Conservation (phyloP, 2,329 filamentous ascomycete species). For the Lecanicillium sp. region DNA sequence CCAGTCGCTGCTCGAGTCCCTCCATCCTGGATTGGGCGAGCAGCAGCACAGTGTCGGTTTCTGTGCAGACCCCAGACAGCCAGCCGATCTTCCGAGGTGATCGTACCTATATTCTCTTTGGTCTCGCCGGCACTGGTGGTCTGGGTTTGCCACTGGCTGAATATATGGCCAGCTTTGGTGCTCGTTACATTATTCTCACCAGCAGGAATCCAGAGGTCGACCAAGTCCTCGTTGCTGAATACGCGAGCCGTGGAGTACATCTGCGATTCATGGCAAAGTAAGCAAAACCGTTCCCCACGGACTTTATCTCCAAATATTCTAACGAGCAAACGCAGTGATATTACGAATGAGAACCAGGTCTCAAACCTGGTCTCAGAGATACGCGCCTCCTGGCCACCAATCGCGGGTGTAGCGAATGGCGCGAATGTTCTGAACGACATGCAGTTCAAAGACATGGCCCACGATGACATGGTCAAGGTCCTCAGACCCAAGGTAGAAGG, state of each 20-base stretch:
- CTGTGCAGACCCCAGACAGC: not conserved
- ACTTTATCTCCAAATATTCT: not conserved
- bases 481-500: slow-evolving; percentile 32
- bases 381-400: slow-evolving; percentile 22
- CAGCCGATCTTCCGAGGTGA: slow-evolving; percentile 19
- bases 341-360: not conserved
- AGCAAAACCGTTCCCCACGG: too few relatives aligned
- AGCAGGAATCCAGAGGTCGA: slow-evolving; percentile 33
- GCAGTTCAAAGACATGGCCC: slow-evolving; percentile 24
- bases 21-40: too few relatives aligned
- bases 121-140: slow-evolving; percentile 26
- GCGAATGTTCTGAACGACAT: slow-evolving; percentile 39
- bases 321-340: too few relatives aligned
- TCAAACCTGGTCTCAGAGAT: slow-evolving; percentile 16
- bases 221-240: slow-evolving; percentile 9
- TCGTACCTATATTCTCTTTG: slow-evolving; percentile 29
- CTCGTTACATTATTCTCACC: slow-evolving; percentile 30
- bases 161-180: slow-evolving; percentile 36
- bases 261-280: too few relatives aligned
- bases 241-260: not conserved
- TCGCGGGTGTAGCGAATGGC: slow-evolving; percentile 37
- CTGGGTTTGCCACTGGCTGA: slow-evolving; percentile 32
- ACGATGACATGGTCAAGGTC: slow-evolving; percentile 20
- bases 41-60: slow-evolving; percentile 5
- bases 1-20: too few relatives aligned